Evolutionary conservation across 2,329 filamentous ascomycete genomes (phyloP), one percentile per base, ranked within the genome.

Genomic region (Hypoxylon sp.): DNA sequence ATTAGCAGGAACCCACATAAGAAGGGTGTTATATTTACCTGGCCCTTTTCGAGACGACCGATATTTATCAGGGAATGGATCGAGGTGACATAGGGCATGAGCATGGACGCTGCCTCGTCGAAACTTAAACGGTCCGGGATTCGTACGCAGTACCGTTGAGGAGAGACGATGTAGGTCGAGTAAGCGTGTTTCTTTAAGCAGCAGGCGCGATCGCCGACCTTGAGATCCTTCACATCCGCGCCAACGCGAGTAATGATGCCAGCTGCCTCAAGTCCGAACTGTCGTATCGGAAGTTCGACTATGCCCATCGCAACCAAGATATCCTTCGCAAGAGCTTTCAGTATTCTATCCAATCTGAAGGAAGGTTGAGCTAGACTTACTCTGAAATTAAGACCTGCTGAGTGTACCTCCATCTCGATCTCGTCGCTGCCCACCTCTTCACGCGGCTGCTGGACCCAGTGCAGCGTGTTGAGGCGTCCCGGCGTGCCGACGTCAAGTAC

Each of bases 121-220:
- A 68, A 68, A 20, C 49, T 63, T 1, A 69, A 8, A 5, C 33
- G 23, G 33, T 62, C 61, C 1, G 67, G 67, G 2, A 69, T 57
- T 26, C 45, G 52, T 1, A 23, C 26, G 17, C 58, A 64, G 13
- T 54, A 77, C 2, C 55, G 48, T 7, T 69, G 61, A n/a, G n/a
- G n/a, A n/a, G 7, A 59, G 45, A 62, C 64, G 38, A 65, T 70
- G 53, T 53, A 70, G 9, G 68, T 74, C 24, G 52, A 74, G 71
- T 43, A 70, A 50, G 54, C 66, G 15, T 52, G 63, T 6, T 49
- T 43, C 17, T 40, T 40, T 57, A 63, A 42, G 55, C 70, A 69
- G 24, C 71, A 64, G 20, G 60, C 58, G 6, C 64, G 59, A 27
- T 64, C 62, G 4, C 64, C 62, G 5, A 62, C 53, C 35, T 55